These are phyloP conservation scores for Aspergillus oerlinghausenensis DNA, from an alignment of 2,329 filamentous ascomycete species.

Conservation along the genomic window DNA sequence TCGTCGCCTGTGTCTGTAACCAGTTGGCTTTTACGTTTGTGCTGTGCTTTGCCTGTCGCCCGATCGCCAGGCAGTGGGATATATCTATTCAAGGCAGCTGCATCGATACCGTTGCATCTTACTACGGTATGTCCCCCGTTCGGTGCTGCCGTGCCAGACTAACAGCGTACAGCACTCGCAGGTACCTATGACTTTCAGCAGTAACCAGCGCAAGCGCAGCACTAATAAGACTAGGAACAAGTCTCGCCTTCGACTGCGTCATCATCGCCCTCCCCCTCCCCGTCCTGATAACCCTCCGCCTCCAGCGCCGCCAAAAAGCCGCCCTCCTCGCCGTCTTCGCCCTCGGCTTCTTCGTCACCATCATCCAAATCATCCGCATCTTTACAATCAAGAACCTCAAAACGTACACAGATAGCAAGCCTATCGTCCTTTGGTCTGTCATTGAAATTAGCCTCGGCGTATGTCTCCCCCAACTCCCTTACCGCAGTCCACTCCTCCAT, in stretches of 20 bases:
- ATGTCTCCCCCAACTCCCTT: background rate
- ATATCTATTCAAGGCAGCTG: conserved; percentile 36
- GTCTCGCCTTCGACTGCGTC: conserved; percentile 19
- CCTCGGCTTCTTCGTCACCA: conserved; percentile 49
- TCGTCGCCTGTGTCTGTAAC: conserved; percentile 33
- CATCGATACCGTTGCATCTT: conserved; percentile 39
- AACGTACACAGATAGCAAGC: conserved; percentile 44
- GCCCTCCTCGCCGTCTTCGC: conserved; percentile 43
- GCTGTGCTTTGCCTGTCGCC: conserved; percentile 22
- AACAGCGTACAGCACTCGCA: conserved; percentile 4
- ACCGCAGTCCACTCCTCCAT: no score
- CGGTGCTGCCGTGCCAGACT: background rate
- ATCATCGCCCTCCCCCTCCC: conserved; percentile 24
- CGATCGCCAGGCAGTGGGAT: conserved; percentile 43
- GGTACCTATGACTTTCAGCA: conserved; percentile 1
- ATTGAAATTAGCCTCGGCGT: conserved; percentile 45
- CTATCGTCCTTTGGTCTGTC: conserved; percentile 44
- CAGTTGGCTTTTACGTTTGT: conserved; percentile 34
- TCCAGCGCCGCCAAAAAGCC: conserved; percentile 18
- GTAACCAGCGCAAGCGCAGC: background rate
- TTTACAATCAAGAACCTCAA: conserved; percentile 44
- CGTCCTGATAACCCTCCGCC: conserved; percentile 17
- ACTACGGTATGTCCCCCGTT: conserved; percentile 34
- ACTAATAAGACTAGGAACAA: conserved; percentile 9
- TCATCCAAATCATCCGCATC: conserved; percentile 50